A percentile compares a stretch with the other conserved stretches of the same genome.
Conservation (phyloP, 2,329 filamentous ascomycete genomes). For the Stemphylium vesicarium region DNA sequence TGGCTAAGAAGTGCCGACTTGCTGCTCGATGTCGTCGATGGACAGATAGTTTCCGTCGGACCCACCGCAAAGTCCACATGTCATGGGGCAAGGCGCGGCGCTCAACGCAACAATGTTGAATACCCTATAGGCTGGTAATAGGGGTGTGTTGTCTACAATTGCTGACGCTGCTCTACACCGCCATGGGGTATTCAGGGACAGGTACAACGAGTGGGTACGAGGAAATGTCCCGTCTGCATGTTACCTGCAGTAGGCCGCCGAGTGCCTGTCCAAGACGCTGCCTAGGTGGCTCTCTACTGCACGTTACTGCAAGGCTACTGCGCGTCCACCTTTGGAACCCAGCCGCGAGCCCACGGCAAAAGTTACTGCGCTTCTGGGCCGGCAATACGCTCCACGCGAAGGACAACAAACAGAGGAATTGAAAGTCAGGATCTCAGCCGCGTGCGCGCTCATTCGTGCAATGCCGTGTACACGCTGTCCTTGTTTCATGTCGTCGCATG, state of each 20-base stretch:
- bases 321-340: slow-evolving; percentile 22
- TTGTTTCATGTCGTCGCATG: slow-evolving; percentile 40
- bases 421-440: slow-evolving; percentile 14
- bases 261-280: slow-evolving; percentile 32
- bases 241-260: slow-evolving; percentile 41
- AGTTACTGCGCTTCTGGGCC: slow-evolving; percentile 17
- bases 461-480: slow-evolving; percentile 34
- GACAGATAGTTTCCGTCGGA: slow-evolving; percentile 19
- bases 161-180: slow-evolving; percentile 40
- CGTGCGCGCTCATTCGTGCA: slow-evolving; percentile 25
- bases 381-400: slow-evolving; percentile 13
- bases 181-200: slow-evolving; percentile 34
- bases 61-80: slow-evolving; percentile 30
- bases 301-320: slow-evolving; percentile 28
- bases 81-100: slow-evolving; percentile 12
- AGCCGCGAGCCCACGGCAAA: slow-evolving; percentile 14
- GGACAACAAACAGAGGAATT: slow-evolving; percentile 34
- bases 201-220: slow-evolving; percentile 34
- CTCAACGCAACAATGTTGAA: slow-evolving; percentile 10
- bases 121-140: slow-evolving; percentile 31
- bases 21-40: slow-evolving; percentile 24
- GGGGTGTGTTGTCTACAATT: slow-evolving; percentile 32
- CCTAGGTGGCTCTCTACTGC: slow-evolving; percentile 35
- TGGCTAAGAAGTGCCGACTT: slow-evolving; percentile 7
- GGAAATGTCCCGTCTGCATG: slow-evolving; percentile 24